These are phyloP conservation scores for Furcasterigmium furcatum DNA, from an alignment of 2,329 filamentous ascomycete genomes.

Conservation along the genomic window DNA sequence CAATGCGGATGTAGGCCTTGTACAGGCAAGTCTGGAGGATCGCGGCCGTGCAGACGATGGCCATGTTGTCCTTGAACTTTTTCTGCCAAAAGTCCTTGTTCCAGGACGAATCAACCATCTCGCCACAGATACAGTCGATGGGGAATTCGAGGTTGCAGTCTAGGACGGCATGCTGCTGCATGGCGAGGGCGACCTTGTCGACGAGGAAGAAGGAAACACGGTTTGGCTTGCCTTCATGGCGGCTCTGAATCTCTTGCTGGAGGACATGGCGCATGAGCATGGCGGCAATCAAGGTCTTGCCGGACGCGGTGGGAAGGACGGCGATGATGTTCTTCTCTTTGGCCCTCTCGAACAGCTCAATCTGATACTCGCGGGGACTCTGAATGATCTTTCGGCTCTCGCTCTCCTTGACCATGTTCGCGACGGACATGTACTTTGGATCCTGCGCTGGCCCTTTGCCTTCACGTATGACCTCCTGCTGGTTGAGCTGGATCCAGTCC, in stretches of 20 bases:
- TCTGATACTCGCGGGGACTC: slow-evolving; percentile 83
- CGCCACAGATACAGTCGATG: slow-evolving; percentile 73
- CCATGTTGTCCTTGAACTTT: slow-evolving; percentile 63
- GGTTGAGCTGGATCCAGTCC: slow-evolving; percentile 32
- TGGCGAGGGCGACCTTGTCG: slow-evolving; percentile 84
- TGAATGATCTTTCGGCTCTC: slow-evolving; percentile 59
- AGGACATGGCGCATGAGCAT: slow-evolving; percentile 76
- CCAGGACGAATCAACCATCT: slow-evolving; percentile 44
- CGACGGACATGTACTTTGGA: slow-evolving; percentile 23
- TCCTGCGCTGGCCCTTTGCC: slow-evolving; percentile 19
- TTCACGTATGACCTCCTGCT: slow-evolving; percentile 27
- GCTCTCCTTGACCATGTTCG: slow-evolving; percentile 27
- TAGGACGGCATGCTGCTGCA: slow-evolving; percentile 84
- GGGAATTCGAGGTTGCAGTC: slow-evolving; percentile 75
- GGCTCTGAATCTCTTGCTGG: slow-evolving; percentile 71
- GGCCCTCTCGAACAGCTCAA: slow-evolving; percentile 85
- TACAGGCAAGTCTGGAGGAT: slow-evolving; percentile 76
- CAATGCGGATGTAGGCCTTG: slow-evolving; percentile 76
- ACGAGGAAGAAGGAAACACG: slow-evolving; percentile 86
- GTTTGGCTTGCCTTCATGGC: slow-evolving; percentile 54
- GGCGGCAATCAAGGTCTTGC: slow-evolving; percentile 94
- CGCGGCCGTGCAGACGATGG: slow-evolving; percentile 89
- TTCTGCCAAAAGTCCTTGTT: slow-evolving; percentile 46
- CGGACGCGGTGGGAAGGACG: slow-evolving; percentile 90
- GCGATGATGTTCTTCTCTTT: slow-evolving; percentile 86